Evolutionary conservation across 1,139 yeast species (phyloP).

Genomic region (Taiozyma sp.): DNA sequence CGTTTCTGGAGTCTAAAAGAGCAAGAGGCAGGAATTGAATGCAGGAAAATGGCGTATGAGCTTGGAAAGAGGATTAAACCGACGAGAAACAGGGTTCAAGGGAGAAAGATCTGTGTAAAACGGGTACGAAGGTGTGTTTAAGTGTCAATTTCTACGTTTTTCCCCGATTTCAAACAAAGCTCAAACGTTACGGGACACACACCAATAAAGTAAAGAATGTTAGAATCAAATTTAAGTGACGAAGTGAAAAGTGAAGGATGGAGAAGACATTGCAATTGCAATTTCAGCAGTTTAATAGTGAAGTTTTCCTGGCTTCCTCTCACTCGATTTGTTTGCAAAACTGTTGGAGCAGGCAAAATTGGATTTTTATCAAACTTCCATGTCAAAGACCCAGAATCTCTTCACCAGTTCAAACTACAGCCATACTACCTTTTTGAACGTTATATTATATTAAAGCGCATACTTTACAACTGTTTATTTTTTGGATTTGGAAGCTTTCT

Average conservation of each 20-base stretch:
- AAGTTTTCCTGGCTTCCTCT: too few relatives aligned
- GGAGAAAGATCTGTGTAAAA: neutral
- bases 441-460: conserved; percentile 6
- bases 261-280: neutral
- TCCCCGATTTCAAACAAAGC: neutral
- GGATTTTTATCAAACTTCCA: too few relatives aligned
- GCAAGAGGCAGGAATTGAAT: neutral
- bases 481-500: conserved; percentile 23
- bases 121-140: neutral
- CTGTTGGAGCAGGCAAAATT: too few relatives aligned
- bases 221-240: neutral
- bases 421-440: neutral
- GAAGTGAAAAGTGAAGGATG: neutral
- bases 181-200: conserved; percentile 6
- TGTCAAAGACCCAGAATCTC: neutral
- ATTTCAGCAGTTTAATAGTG: too few relatives aligned
- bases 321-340: too few relatives aligned
- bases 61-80: neutral
- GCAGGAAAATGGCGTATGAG: neutral
- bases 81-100: neutral
- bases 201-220: neutral
- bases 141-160: neutral
- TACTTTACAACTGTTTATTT: conserved; percentile 14
- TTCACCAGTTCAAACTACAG: neutral
- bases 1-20: neutral